Percentiles rank a stretch among this genome's conserved stretches.
phyloP scores from a whole-genome alignment of 352 stramenopile genomes.

The Phytophthora tubulina region DNA sequence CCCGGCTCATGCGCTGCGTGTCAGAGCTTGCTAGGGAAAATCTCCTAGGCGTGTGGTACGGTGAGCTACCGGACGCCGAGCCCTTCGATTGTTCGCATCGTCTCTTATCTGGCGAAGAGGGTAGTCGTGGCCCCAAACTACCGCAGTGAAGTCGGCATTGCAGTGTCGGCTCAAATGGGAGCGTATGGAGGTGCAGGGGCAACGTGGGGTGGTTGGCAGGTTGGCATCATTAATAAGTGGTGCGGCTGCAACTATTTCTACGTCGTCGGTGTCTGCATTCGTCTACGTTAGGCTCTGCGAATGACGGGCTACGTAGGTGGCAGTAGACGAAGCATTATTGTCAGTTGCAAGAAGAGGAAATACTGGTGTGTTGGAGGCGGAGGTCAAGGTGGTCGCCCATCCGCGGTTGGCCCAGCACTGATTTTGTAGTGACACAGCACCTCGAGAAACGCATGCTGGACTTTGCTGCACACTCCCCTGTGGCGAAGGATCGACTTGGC shows the following conservation, averaged over 20 bases:
- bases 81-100: background rate
- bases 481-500: too few relatives aligned
- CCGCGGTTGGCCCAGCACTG: background rate
- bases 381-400: background rate
- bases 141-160: background rate
- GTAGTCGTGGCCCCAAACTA: background rate
- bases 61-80: background rate
- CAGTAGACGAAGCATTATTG: background rate
- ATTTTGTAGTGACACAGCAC: background rate
- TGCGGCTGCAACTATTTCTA: slow-evolving; percentile 15
- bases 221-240: background rate
- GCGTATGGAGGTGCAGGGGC: background rate
- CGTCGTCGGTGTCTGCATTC: background rate
- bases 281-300: background rate
- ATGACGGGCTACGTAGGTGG: background rate
- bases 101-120: too few relatives aligned
- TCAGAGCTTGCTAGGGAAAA: background rate
- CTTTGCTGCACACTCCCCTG: too few relatives aligned
- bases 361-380: background rate
- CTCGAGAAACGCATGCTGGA: background rate
- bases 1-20: background rate
- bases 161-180: slow-evolving; percentile 18
- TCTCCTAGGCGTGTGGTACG: background rate
- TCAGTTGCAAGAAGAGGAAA: background rate
- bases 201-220: background rate